These are phyloP conservation scores for Macrocybe gigantea DNA, from an alignment of 768 basidiomycete genomes.

Conservation along the genomic window DNA sequence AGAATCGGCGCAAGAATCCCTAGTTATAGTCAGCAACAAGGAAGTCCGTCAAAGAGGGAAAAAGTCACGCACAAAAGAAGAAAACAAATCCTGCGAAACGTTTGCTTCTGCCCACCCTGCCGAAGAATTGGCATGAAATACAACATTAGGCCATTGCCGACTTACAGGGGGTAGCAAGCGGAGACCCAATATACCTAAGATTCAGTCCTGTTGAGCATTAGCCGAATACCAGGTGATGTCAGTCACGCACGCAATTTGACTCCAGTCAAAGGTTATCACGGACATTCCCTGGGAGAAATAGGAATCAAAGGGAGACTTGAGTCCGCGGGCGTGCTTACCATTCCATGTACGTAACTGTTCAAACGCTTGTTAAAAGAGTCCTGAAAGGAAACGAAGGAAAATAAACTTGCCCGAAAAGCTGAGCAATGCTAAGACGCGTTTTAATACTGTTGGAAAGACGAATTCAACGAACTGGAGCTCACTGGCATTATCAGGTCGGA, in stretches of 20 bases:
- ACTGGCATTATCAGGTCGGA: constrained; percentile 42
- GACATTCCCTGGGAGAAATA: constrained; percentile 30
- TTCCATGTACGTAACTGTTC: constrained; percentile 34
- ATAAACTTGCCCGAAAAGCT: constrained; percentile 37
- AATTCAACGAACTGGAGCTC: constrained; percentile 10
- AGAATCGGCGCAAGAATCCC: constrained; percentile 48
- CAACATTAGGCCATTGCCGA: neutral
- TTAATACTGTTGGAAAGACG: constrained; percentile 1
- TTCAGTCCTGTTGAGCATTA: neutral
- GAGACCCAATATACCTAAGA: constrained; percentile 41
- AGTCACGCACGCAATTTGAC: constrained; percentile 65
- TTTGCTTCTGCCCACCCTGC: constrained; percentile 76
- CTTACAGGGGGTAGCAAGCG: constrained; percentile 40
- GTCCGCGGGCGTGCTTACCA: constrained; percentile 24
- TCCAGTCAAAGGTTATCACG: constrained; percentile 55
- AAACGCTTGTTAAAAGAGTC: neutral
- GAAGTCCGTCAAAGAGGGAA: neutral
- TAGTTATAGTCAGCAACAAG: constrained; percentile 11
- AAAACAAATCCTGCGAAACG: constrained; percentile 54
- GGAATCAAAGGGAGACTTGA: too few species aligned
- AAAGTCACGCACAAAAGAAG: constrained; percentile 49
- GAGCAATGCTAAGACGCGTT: constrained; percentile 29
- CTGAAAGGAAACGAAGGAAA: neutral
- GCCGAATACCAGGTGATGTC: constrained; percentile 1
- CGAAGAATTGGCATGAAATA: neutral